phyloP scores from a whole-genome alignment of 805 yeast species.

The Myxozyma kluyveri region DNA sequence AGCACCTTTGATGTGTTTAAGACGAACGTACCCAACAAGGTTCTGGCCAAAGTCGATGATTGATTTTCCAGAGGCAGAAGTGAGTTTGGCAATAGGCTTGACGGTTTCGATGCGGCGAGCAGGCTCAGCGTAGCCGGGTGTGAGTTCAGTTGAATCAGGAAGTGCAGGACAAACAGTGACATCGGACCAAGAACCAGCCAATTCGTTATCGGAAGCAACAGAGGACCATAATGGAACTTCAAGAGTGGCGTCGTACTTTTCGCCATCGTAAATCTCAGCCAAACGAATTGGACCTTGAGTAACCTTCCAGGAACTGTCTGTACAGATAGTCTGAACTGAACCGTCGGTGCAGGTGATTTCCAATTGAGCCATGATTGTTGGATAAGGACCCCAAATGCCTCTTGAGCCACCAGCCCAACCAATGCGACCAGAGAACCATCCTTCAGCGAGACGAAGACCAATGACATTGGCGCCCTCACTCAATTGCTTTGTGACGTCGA shows the following conservation, averaged over 20 bases:
- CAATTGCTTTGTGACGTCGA: constrained; percentile 30
- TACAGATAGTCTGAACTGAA: no score
- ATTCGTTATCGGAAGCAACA: no score
- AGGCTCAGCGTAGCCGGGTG: constrained; percentile 26
- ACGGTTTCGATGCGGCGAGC: constrained; percentile 22
- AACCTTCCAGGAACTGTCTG: constrained; percentile 32
- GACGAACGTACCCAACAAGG: constrained; percentile 32
- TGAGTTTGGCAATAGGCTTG: constrained; percentile 25
- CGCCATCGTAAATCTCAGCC: constrained; percentile 35
- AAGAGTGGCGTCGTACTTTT: constrained; percentile 32
- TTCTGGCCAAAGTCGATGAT: constrained; percentile 36
- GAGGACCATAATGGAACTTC: constrained; percentile 30
- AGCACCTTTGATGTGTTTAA: no score
- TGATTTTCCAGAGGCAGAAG: constrained; percentile 30
- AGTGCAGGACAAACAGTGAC: constrained; percentile 4
- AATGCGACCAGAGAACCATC: constrained; percentile 35
- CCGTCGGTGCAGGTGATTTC: neutral
- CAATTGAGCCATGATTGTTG: constrained; percentile 24
- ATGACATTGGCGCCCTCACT: constrained; percentile 25
- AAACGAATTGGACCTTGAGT: constrained; percentile 30
- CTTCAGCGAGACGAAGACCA: constrained; percentile 33
- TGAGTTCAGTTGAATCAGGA: constrained; percentile 8
- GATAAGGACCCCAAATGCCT: constrained; percentile 32
- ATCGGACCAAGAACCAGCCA: no score
- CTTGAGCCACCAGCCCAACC: constrained; percentile 34